Evolutionary conservation across 495 filamentous ascomycete species (phyloP).

Genomic region (Trichoderma erinaceum): DNA sequence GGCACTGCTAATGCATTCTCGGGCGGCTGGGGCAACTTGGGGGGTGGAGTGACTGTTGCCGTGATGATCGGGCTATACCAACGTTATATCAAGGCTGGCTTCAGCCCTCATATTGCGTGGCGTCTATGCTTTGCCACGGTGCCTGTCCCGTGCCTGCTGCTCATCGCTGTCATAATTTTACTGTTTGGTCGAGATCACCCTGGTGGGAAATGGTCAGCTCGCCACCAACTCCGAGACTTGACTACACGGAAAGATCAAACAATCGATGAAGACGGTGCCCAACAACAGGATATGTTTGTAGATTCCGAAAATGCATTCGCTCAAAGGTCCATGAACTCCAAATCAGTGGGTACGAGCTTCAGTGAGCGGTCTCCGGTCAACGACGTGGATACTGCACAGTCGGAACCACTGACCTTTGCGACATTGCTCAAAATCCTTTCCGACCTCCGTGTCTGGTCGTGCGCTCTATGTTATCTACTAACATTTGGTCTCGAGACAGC

Average conservation of each 20-base stretch:
- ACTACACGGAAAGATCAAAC: not conserved
- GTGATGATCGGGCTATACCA: slow-evolving; percentile 92
- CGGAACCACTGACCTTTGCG: not conserved
- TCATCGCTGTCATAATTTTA: slow-evolving; percentile 60
- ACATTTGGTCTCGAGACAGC: not conserved
- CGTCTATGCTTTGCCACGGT: slow-evolving; percentile 52
- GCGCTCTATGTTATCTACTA: not conserved
- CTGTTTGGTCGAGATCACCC: slow-evolving; percentile 78
- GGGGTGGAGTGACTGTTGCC: slow-evolving; percentile 84
- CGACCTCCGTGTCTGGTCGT: not conserved
- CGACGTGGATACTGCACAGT: not conserved
- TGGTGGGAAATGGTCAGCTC: slow-evolving; percentile 74
- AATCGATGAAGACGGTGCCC: not conserved
- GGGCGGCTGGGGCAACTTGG: slow-evolving; percentile 82
- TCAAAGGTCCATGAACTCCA: not conserved
- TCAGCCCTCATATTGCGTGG: slow-evolving; percentile 68
- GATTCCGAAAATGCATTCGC: not conserved
- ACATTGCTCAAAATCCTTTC: not conserved
- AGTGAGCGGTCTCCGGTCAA: not conserved
- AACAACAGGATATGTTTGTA: not conserved
- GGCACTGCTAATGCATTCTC: slow-evolving; percentile 85
- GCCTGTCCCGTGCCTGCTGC: slow-evolving; percentile 69
- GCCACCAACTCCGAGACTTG: slow-evolving; percentile 39
- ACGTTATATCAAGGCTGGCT: slow-evolving; percentile 58
- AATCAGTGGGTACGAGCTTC: not conserved